These are phyloP conservation scores for Rhodotorula sp. DNA, from an alignment of 1,284 basidiomycete genomes.

Conservation along the genomic window DNA sequence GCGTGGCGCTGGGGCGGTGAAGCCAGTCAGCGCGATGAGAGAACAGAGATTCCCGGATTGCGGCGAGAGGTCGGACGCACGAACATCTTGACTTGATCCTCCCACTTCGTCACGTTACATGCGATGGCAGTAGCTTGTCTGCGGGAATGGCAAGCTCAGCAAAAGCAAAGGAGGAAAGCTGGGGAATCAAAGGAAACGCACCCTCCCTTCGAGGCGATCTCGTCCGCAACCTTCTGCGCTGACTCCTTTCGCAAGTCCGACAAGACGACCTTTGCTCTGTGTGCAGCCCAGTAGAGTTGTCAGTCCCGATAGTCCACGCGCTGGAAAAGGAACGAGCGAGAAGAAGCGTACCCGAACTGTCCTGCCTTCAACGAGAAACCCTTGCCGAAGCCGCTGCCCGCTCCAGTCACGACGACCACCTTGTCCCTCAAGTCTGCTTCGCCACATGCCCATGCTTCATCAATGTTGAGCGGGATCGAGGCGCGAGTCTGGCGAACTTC, in stretches of 20 bases:
- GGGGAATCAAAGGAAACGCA: slow-evolving; percentile 44
- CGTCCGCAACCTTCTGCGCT: slow-evolving; percentile 52
- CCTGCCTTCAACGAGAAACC: neutral
- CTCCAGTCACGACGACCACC: slow-evolving; percentile 61
- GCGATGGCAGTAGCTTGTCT: slow-evolving; percentile 55
- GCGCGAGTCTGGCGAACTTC: neutral
- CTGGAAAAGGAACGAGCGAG: neutral
- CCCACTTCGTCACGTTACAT: slow-evolving; percentile 61
- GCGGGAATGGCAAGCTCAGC: slow-evolving; percentile 3
- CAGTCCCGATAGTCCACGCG: too few species aligned
- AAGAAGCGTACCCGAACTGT: neutral
- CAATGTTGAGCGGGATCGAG: neutral
- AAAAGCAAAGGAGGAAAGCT: neutral
- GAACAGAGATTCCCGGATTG: too few species aligned
- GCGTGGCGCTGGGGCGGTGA: slow-evolving; percentile 46
- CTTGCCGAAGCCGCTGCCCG: slow-evolving; percentile 58
- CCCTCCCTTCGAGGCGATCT: slow-evolving; percentile 56
- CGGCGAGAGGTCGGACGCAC: slow-evolving; percentile 51
- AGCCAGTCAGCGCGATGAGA: too few species aligned
- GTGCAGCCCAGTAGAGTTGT: neutral
- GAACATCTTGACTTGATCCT: slow-evolving; percentile 59
- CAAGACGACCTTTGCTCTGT: slow-evolving; percentile 60
- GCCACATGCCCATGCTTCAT: slow-evolving; percentile 3
- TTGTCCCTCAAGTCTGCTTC: slow-evolving; percentile 51
- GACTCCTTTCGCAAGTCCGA: slow-evolving; percentile 56